Evolutionary conservation across 2,329 filamentous ascomycete species (phyloP).

Genomic region (Scedosporium apiospermum): DNA sequence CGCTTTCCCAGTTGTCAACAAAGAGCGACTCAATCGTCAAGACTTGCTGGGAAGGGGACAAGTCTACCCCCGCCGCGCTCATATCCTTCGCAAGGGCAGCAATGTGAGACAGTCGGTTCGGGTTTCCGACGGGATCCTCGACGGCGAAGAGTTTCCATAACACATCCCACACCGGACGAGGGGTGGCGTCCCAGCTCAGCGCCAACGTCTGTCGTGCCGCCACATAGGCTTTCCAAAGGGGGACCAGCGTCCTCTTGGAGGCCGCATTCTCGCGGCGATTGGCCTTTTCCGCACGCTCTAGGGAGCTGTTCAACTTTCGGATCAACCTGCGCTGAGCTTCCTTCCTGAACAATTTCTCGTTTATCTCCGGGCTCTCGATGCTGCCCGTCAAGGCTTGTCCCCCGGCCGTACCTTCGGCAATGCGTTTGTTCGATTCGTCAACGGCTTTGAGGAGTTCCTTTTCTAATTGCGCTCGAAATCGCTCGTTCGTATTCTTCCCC

Average conservation of each 20-base stretch:
- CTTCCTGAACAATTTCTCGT: conserved; percentile 19
- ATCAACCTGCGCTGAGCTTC: conserved; percentile 2
- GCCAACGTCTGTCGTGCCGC: conserved; percentile 33
- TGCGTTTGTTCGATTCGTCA: conserved; percentile 11
- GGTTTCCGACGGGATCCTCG: conserved; percentile 33
- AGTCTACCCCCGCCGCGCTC: conserved; percentile 42
- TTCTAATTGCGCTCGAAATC: not conserved
- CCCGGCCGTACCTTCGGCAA: conserved; percentile 16
- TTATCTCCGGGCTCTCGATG: conserved; percentile 22
- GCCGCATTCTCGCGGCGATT: conserved; percentile 5
- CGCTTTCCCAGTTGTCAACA: conserved; percentile 47
- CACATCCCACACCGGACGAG: conserved; percentile 50
- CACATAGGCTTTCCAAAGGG: conserved; percentile 41
- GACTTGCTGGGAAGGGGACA: conserved; percentile 51
- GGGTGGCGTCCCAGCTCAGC: conserved; percentile 42
- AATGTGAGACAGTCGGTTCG: conserved; percentile 51
- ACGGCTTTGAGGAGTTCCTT: conserved; percentile 6
- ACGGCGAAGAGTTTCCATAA: conserved; percentile 56
- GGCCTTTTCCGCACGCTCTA: conserved; percentile 9
- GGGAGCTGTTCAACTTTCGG: conserved; percentile 6
- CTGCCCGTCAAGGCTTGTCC: conserved; percentile 12
- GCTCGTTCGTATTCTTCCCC: not conserved
- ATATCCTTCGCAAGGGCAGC: conserved; percentile 58
- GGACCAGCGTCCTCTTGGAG: conserved; percentile 25
- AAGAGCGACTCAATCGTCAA: conserved; percentile 61